Base-by-base conservation (phyloP, 164 flowering plant species). In the Vitis riparia region DNA sequence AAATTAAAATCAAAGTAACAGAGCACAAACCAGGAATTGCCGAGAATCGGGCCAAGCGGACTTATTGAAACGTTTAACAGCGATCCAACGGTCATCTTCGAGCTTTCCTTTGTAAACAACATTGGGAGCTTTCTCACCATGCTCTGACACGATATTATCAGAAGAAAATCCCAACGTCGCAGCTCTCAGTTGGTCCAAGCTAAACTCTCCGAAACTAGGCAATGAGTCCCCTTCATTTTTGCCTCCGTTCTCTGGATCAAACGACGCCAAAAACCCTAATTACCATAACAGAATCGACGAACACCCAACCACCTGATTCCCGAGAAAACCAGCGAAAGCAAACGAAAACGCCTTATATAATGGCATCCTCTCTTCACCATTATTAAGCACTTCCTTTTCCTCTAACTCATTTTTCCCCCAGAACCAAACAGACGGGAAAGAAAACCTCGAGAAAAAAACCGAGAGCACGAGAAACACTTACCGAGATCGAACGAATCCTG, bases 401-500 rank as follows among this genome's bases (percentile, higher is more conserved):
- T 11, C 9, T 14, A 66, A 53, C 53, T 16, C 14, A 17, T 9
- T 37, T 37, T 37, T 37, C 44, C 7, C 44, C 44, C 7, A 37
- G 7, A 37, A 68, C 19, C 48, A 69, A 51, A 9, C 56, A 69
- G 8, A 44, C n/a, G 8, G 14, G 12, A n/a, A 23, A 51, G 29
- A 63, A n/a, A 53, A 55, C 72, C 62, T 50, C 59, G 49, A 63
- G 44, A 61, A 47, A 53, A 16, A 16, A 30, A 72, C 1, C 48
- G 71, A 75, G 72, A 66, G 57, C 51, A 50, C 15, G 49, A n/a
- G 64, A 23, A 37, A 12, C 17, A 55, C 66, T 65, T 59, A 88
- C 96, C 97, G n/a, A 72, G 79, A 80, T 88, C 90, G 32, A 90
- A 81, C 27, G 85, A 72, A 67, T 85, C 83, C 47, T 85, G 78